Percentiles rank a stretch among this genome's conserved stretches.
Conservation (phyloP, 176 grass and related monocot genomes). For the Oryza meridionalis region DNA sequence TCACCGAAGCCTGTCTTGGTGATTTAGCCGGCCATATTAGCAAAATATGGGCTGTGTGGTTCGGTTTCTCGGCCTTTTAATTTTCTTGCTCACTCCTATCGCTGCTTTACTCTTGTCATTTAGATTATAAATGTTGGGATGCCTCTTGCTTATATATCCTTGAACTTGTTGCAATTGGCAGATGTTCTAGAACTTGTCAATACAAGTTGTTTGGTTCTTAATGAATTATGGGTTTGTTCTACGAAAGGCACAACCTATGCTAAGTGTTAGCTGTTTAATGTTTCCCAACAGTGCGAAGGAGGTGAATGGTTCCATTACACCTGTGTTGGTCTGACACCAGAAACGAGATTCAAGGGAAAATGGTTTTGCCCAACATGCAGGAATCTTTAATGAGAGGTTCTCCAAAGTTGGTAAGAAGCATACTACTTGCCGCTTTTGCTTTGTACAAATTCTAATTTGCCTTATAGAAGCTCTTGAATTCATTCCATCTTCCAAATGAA, state of each 20-base stretch:
- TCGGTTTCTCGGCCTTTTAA: not conserved
- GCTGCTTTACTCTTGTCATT: constrained; percentile 5
- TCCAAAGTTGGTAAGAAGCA: constrained; percentile 42
- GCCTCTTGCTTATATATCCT: constrained; percentile 4
- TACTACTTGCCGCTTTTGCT: constrained; percentile 6
- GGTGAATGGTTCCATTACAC: constrained; percentile 99
- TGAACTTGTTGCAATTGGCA: constrained; percentile 10
- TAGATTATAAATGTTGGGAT: constrained; percentile 13
- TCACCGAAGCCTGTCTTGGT: not conserved
- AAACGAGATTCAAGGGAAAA: constrained; percentile 99
- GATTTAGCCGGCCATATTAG: not conserved
- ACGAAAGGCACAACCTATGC: not conserved
- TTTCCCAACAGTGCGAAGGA: constrained; percentile 83
- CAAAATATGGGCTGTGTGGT: not conserved
- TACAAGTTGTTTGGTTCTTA: constrained; percentile 7
- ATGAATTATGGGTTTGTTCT: not conserved
- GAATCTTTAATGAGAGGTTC: constrained; percentile 58
- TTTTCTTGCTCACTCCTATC: not conserved
- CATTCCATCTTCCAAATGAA: constrained; percentile 17
- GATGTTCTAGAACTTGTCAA: not conserved
- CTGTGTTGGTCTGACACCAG: constrained; percentile 91
- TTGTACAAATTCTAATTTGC: constrained; percentile 21
- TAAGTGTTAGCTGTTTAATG: constrained; percentile 34
- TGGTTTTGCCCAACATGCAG: constrained; percentile 98
- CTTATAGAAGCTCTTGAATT: not conserved